Evolutionary conservation across 352 stramenopile species (phyloP).

Genomic region (Phytophthora nicotianae): DNA sequence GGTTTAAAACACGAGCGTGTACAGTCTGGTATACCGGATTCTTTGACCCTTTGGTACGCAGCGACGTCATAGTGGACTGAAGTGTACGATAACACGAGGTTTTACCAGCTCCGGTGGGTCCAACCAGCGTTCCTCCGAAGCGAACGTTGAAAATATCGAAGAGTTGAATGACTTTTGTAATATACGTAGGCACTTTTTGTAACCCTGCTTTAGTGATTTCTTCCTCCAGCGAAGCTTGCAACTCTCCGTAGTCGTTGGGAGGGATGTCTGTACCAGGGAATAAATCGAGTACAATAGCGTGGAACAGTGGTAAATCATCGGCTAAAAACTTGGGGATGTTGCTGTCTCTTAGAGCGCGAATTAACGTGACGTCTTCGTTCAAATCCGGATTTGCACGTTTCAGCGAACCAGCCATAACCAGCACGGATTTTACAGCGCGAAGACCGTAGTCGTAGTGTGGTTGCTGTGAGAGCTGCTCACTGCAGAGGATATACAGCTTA

Average conservation of each 20-base stretch:
- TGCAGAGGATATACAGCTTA: constrained; percentile 94
- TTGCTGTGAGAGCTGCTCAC: constrained; percentile 94
- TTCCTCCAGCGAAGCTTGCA: constrained; percentile 68
- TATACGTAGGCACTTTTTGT: constrained; percentile 80
- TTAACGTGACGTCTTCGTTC: constrained; percentile 91
- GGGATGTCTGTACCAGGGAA: constrained; percentile 89
- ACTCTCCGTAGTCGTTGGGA: constrained; percentile 86
- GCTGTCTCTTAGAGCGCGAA: constrained; percentile 90
- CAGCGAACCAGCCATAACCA: constrained; percentile 92
- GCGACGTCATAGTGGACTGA: constrained; percentile 84
- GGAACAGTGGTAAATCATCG: constrained; percentile 92
- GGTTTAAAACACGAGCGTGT: constrained; percentile 73
- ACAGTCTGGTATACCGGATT: constrained; percentile 89
- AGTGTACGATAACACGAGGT: constrained; percentile 90
- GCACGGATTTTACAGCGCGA: constrained; percentile 91
- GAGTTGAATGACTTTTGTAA: constrained; percentile 94
- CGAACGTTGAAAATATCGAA: constrained; percentile 95
- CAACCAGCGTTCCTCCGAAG: constrained; percentile 91
- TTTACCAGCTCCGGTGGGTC: constrained; percentile 84
- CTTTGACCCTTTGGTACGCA: constrained; percentile 57
- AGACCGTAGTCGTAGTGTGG: constrained; percentile 96
- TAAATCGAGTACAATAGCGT: constrained; percentile 91
- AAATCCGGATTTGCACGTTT: constrained; percentile 79
- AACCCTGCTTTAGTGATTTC: constrained; percentile 68
- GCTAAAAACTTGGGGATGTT: constrained; percentile 96